These are phyloP conservation scores for Bassia scoparia DNA, from an alignment of 148 eudicot species.

Conservation along the genomic window DNA sequence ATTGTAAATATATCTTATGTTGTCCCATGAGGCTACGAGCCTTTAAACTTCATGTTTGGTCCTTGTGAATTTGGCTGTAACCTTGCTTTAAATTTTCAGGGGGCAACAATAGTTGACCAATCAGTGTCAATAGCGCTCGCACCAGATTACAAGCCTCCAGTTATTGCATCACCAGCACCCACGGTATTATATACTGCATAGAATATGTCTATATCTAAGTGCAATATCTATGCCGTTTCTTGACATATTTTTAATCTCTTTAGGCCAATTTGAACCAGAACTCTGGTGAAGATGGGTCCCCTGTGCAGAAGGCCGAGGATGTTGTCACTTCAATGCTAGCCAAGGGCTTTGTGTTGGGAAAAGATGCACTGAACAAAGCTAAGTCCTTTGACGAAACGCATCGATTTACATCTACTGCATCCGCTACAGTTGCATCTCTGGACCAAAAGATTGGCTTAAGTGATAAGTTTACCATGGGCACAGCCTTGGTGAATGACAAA, in stretches of 20 bases:
- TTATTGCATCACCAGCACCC: slow-evolving; percentile 39
- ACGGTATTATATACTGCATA: slow-evolving; percentile 34
- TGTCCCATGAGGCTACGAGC: background rate
- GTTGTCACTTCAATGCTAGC: slow-evolving; percentile 87
- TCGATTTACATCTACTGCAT: slow-evolving; percentile 68
- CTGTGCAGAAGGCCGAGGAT: slow-evolving; percentile 83
- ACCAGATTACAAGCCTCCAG: slow-evolving; percentile 69
- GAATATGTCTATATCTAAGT: background rate
- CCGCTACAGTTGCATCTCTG: slow-evolving; percentile 71
- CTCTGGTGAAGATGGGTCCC: slow-evolving; percentile 40
- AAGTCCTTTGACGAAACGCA: slow-evolving; percentile 82
- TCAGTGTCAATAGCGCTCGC: slow-evolving; percentile 71
- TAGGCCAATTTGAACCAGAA: slow-evolving; percentile 44
- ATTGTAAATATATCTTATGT: background rate
- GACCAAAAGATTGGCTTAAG: slow-evolving; percentile 87
- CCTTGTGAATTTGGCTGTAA: background rate
- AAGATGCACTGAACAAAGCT: slow-evolving; percentile 73
- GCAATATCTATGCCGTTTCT: background rate
- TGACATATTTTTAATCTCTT: slow-evolving; percentile 3
- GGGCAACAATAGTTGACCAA: slow-evolving; percentile 92
- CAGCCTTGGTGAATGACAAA: slow-evolving; percentile 75
- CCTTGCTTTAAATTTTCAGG: slow-evolving; percentile 43
- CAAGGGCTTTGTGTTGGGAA: slow-evolving; percentile 83
- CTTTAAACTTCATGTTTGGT: too few species aligned
- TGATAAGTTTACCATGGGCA: slow-evolving; percentile 62